Evolutionary conservation across 2,329 filamentous ascomycete genomes (phyloP).

Genomic region (Aspergillus fischeri): DNA sequence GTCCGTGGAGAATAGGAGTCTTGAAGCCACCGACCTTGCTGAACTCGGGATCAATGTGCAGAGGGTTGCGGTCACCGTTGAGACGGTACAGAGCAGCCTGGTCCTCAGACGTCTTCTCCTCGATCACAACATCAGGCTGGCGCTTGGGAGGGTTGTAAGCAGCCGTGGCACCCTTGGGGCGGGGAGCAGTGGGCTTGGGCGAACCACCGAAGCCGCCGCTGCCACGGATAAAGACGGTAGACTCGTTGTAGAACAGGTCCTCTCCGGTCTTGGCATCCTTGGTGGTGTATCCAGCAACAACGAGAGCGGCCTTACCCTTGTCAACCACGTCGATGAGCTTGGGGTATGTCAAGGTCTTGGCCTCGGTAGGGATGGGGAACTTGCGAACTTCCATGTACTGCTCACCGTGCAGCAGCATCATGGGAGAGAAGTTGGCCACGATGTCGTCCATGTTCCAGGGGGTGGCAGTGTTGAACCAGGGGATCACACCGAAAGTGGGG

Average conservation of each 20-base stretch:
- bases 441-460: conserved; percentile 78
- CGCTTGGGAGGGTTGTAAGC: conserved; percentile 74
- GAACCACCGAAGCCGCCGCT: conserved; percentile 85
- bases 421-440: conserved; percentile 92
- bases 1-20: conserved; percentile 89
- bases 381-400: conserved; percentile 94
- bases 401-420: conserved; percentile 98
- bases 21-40: conserved; percentile 95
- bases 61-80: conserved; percentile 90
- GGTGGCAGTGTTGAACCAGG: conserved; percentile 78
- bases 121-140: conserved; percentile 73
- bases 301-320: conserved; percentile 85
- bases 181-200: conserved; percentile 61
- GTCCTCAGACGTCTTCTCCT: conserved; percentile 81
- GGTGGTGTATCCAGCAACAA: conserved; percentile 76
- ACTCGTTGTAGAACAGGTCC: conserved; percentile 95
- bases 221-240: conserved; percentile 86
- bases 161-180: conserved; percentile 76
- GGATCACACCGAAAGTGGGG: conserved; percentile 93
- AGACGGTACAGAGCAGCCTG: conserved; percentile 92
- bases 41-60: conserved; percentile 93
- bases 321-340: conserved; percentile 91
- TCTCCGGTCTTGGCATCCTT: conserved; percentile 80
- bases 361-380: conserved; percentile 84
- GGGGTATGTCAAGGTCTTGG: conserved; percentile 68